Base-by-base conservation (phyloP, 148 eudicot species). In the Bassia scoparia region DNA sequence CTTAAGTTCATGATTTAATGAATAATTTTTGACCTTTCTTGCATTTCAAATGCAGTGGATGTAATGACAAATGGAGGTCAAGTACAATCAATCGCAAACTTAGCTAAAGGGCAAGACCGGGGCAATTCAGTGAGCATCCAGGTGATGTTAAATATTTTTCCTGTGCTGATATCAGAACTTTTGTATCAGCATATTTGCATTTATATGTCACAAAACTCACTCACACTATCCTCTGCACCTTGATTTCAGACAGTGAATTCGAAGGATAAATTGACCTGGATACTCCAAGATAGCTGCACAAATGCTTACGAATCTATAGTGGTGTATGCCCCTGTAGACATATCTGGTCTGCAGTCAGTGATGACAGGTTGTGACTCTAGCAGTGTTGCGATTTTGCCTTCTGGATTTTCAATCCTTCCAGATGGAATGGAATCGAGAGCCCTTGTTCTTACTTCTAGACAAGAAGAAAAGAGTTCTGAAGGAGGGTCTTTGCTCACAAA, bases 291-390 rank as follows among this genome's bases (percentile, higher is more conserved):
- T 72, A 84, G 86, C 79, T 72, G 86, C 85, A 95, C 90, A 26
- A 95, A 89, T 23, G 65, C 83, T 0, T 89, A 86, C 24, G 97
- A 91, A 72, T 91, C 97, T 13, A 85, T 81, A 81, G 88, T 95
- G 38, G 85, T 86, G 44, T 95, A 86, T 17, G 88, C 99, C 21
- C 92, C 91, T 0, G 88, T 91, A 49, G 97, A 90, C 65, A 84
- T 85, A 77, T 68, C 82, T 17, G 79, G 73, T 73, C 86, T 91
- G 87, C 93, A 92, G 75, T 84, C 96, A 0, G 91, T 88, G 46
- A 95, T 95, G 89, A 84, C 94, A 41, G 97, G 99, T 23, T 89
- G 99, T 43, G 97, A 95, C 76, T 90, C 99, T 0, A 86, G 97
- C 86, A 86, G 77, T 74, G 61, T 85, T 0, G 88, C 92, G 0